These are phyloP conservation scores for Cenchrus purpureus DNA, from an alignment of 176 grass and related monocot species.

Conservation along the genomic window DNA sequence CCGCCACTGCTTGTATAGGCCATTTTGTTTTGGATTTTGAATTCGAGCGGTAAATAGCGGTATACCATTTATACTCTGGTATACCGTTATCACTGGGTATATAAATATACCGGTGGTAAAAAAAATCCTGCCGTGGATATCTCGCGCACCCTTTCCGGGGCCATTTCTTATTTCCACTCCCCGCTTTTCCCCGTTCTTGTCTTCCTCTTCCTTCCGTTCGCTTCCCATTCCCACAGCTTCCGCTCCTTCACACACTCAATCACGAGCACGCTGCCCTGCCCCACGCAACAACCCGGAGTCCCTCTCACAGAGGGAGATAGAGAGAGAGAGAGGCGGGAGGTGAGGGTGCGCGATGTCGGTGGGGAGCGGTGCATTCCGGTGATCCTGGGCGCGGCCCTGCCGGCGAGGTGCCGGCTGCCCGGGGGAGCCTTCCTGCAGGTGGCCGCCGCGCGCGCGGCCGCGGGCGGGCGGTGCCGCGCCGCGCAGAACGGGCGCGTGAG, in stretches of 20 bases:
- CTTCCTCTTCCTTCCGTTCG: neutral
- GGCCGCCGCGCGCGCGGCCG: conserved; percentile 33
- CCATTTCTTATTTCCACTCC: neutral
- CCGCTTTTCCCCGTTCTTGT: neutral
- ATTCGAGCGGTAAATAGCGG: too few relatives aligned
- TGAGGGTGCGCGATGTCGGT: conserved; percentile 34
- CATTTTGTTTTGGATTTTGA: too few relatives aligned
- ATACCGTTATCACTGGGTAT: too few relatives aligned
- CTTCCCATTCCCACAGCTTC: neutral
- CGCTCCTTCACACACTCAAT: neutral
- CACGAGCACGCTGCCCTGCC: neutral
- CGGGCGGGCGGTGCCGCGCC: conserved; percentile 36
- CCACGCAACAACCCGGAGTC: neutral
- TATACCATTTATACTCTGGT: conserved; percentile 53
- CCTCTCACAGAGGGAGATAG: too few relatives aligned
- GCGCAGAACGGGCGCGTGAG: neutral
- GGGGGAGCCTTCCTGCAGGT: conserved; percentile 35
- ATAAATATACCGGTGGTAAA: too few relatives aligned
- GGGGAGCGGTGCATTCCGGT: conserved; percentile 45
- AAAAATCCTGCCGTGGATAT: too few relatives aligned
- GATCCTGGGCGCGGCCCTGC: conserved; percentile 29
- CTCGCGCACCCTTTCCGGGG: conserved; percentile 8
- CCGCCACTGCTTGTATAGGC: too few relatives aligned
- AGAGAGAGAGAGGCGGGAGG: neutral
- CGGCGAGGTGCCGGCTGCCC: neutral